Conservation (phyloP, 352 stramenopile genomes). For the Nannochloropsis limnetica region DNA sequence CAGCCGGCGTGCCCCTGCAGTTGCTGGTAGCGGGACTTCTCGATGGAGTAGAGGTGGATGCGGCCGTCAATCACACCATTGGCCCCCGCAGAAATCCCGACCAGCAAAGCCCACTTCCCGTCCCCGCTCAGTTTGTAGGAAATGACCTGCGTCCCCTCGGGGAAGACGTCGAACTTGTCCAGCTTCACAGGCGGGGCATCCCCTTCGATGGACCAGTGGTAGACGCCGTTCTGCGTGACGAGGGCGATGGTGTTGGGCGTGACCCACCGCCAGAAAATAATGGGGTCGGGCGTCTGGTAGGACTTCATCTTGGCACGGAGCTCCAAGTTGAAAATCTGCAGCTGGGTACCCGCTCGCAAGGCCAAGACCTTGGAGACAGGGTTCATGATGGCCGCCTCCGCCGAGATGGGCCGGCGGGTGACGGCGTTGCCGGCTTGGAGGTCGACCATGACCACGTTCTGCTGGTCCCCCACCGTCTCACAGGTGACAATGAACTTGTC, state of each 20-base stretch:
- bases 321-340: slow-evolving; percentile 99
- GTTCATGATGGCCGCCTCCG: slow-evolving; percentile 99
- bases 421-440: slow-evolving; percentile 63
- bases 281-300: slow-evolving; percentile 62
- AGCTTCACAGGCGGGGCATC: slow-evolving; percentile 79
- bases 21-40: slow-evolving; percentile 97
- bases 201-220: slow-evolving; percentile 92
- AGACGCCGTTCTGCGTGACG: slow-evolving; percentile 88
- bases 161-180: slow-evolving; percentile 56
- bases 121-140: slow-evolving; percentile 96
- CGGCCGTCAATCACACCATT: slow-evolving; percentile 84
- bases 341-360: slow-evolving; percentile 74
- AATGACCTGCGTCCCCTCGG: slow-evolving; percentile 92
- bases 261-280: slow-evolving; percentile 97
- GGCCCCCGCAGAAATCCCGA: slow-evolving; percentile 86
- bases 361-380: slow-evolving; percentile 82
- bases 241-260: slow-evolving; percentile 89
- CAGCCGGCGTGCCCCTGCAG: slow-evolving; percentile 89
- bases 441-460: slow-evolving; percentile 80
- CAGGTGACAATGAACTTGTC: slow-evolving; percentile 90
- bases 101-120: slow-evolving; percentile 95
- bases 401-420: slow-evolving; percentile 87
- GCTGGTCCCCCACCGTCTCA: slow-evolving; percentile 58
- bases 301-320: slow-evolving; percentile 97
- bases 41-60: slow-evolving; percentile 94